These are phyloP conservation scores for Lithospermum erythrorhizon DNA, from an alignment of 257 asterid genomes.

Conservation along the genomic window DNA sequence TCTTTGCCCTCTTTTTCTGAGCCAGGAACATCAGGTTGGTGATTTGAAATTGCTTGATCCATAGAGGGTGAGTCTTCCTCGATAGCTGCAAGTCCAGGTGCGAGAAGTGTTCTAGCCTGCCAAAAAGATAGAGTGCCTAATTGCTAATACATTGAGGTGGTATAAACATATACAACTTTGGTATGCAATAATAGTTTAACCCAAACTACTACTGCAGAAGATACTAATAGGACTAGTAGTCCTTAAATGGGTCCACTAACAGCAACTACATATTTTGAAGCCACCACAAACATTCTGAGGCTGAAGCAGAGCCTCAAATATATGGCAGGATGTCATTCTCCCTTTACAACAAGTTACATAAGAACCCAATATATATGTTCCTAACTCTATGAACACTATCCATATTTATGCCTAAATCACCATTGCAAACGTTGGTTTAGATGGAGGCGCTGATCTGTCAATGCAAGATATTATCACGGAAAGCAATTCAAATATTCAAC, in stretches of 20 bases:
- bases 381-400: too few relatives aligned
- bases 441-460: background rate
- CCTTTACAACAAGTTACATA: too few relatives aligned
- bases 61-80: slow-evolving; percentile 26
- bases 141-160: background rate
- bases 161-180: too few relatives aligned
- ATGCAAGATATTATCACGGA: background rate
- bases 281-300: background rate
- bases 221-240: too few relatives aligned
- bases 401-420: background rate
- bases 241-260: too few relatives aligned
- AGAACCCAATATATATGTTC: too few relatives aligned
- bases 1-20: slow-evolving; percentile 14
- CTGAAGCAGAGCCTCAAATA: background rate
- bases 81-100: slow-evolving; percentile 40
- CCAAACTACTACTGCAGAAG: too few relatives aligned
- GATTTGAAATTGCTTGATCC: slow-evolving; percentile 25
- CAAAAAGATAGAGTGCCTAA: background rate
- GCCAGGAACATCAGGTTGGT: slow-evolving; percentile 17
- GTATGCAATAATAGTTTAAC: too few relatives aligned
- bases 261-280: background rate
- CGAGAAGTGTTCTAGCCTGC: slow-evolving; percentile 89
- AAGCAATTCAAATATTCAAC: background rate
- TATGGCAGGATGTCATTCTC: too few relatives aligned
- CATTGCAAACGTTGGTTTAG: background rate